Evolutionary conservation across 495 filamentous ascomycete genomes (phyloP), one percentile per base, ranked within the genome.

Genomic region (Penicillium samsonianum): DNA sequence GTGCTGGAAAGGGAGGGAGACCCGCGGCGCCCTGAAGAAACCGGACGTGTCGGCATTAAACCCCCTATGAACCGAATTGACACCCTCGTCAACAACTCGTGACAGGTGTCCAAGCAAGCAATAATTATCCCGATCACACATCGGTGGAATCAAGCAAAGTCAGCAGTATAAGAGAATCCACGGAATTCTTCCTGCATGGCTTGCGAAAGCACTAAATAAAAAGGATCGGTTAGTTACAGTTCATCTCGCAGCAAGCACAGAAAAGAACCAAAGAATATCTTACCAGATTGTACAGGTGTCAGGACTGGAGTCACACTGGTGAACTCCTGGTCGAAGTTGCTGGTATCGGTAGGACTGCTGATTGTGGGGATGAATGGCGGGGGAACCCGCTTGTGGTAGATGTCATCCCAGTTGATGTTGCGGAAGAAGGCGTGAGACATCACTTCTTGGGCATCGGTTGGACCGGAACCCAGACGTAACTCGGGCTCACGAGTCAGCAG

Each of bases 151-250:
- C 72, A 82, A 59, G 72, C 74, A 67, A 90, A 90, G 68, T 91
- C 88, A 31, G 89, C 88, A 33, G 87, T 88, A 65, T 99, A 99
- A 12, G 95, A 98, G 80, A 99, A 99, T 60, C 94, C 94, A 45
- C 94, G 88, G 90, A 99, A 99, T 72, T 99, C 92, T 78, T 99
- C 94, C 77, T 99, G 94, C 95, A 98, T 98, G 19, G 91, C 89
- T 80, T 97, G 93, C 10, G 95, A 94, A 47, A 99, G 84, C 26
- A 99, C 94, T 96, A 65, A 51, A 59, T 22, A 58, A n/a, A 17
- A 62, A 43, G 42, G 50, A 12, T 50, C 17, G 30, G 52, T 47
- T 53, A 67, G 44, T 44, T 60, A 59, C 28, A 62, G 30, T 52
- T 44, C 16, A n/a, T 25, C 57, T 50, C 9, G 11, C 17, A 53